Percentiles rank a stretch among this genome's conserved stretches.
Conservation (phyloP, 306 rosid species). For the Alnus rubra region DNA sequence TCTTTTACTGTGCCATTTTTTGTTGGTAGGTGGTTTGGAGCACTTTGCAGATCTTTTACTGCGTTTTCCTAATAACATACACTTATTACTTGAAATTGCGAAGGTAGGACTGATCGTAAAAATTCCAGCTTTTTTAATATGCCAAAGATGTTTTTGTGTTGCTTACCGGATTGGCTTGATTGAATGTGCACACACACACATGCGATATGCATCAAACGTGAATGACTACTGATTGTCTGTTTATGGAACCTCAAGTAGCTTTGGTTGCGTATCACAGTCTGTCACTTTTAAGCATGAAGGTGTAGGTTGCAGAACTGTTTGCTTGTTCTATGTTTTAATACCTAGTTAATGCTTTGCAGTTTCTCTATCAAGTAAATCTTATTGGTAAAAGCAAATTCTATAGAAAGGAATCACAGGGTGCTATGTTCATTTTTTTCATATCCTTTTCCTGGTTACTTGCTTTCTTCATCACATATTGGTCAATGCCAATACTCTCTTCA, state of each 20-base stretch:
- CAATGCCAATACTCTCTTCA: not conserved
- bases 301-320: not conserved
- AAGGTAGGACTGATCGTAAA: constrained; percentile 63
- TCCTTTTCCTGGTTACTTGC: not conserved
- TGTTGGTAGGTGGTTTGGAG: constrained; percentile 90
- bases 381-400: not conserved
- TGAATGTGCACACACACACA: not conserved
- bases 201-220: not conserved
- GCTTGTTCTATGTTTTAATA: not conserved
- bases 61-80: constrained; percentile 90
- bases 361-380: not conserved
- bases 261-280: not conserved
- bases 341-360: not conserved
- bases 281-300: not conserved
- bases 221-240: not conserved
- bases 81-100: constrained; percentile 89
- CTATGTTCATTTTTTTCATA: not conserved
- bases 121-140: constrained; percentile 17
- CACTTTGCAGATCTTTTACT: constrained; percentile 79
- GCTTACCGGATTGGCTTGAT: not conserved
- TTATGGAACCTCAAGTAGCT: not conserved
- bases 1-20: constrained; percentile 20
- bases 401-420: not conserved
- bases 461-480: not conserved
- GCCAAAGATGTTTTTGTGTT: constrained; percentile 7